Conservation (phyloP, 129 eudicot species). For the Heracleum sosnowskyi region DNA sequence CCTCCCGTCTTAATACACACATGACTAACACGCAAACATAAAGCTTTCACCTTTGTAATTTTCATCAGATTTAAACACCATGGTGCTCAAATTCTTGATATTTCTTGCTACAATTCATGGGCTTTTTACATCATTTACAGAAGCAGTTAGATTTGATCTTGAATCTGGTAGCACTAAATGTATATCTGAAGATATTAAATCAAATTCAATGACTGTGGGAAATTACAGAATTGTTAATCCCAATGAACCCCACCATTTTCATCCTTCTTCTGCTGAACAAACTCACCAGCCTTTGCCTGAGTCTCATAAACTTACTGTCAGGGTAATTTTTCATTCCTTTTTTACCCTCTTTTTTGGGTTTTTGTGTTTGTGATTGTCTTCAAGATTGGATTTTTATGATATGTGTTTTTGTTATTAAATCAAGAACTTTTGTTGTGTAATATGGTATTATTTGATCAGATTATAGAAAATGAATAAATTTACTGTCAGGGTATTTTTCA, state of each 20-base stretch:
- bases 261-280: slow-evolving; percentile 13
- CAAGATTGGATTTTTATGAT: background rate
- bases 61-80: background rate
- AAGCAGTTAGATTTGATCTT: slow-evolving; percentile 73
- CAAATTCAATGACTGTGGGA: slow-evolving; percentile 81
- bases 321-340: slow-evolving; percentile 36
- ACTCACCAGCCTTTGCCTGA: slow-evolving; percentile 55
- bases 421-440: background rate
- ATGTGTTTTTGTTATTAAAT: background rate
- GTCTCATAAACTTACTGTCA: slow-evolving; percentile 69
- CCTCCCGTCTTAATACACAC: background rate
- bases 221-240: slow-evolving; percentile 72
- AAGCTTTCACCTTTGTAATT: background rate
- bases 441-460: background rate
- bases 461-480: background rate
- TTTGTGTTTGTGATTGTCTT: background rate
- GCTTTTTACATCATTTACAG: slow-evolving; percentile 27
- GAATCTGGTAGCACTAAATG: slow-evolving; percentile 80
- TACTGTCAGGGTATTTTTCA: too few relatives aligned
- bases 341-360: background rate
- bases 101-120: slow-evolving; percentile 8
- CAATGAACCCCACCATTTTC: slow-evolving; percentile 41
- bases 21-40: background rate
- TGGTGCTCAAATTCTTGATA: background rate
- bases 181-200: slow-evolving; percentile 82